These are phyloP conservation scores for Aspergillus sp. DNA, from an alignment of 2,329 filamentous ascomycete genomes.

Conservation along the genomic window DNA sequence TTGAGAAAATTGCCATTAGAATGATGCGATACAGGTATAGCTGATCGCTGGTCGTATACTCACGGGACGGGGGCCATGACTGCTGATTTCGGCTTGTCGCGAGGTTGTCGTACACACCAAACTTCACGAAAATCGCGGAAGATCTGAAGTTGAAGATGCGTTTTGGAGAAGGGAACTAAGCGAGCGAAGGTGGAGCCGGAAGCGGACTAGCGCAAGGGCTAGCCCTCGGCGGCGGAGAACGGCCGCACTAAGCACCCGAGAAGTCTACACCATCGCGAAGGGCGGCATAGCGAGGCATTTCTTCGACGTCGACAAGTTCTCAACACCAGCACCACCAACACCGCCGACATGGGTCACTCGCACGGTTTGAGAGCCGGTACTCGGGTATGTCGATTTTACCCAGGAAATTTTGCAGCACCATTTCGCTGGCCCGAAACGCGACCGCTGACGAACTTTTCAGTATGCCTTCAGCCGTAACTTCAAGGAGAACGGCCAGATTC, in stretches of 20 bases:
- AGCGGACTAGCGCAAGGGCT: slow-evolving; percentile 26
- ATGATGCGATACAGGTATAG: slow-evolving; percentile 40
- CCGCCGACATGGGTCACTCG: slow-evolving; percentile 78
- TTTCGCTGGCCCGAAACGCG: slow-evolving; percentile 15
- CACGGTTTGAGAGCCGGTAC: slow-evolving; percentile 85
- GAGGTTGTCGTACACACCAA: slow-evolving; percentile 36
- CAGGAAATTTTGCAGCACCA: slow-evolving; percentile 4
- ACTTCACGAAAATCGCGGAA: slow-evolving; percentile 27
- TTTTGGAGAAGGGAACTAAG: slow-evolving; percentile 25
- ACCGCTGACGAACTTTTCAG: slow-evolving; percentile 47
- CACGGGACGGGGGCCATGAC: slow-evolving; percentile 46
- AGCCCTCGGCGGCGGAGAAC: slow-evolving; percentile 21
- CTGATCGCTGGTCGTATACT: slow-evolving; percentile 33
- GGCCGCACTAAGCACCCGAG: slow-evolving; percentile 31
- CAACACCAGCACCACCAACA: slow-evolving; percentile 48
- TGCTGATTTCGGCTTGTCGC: slow-evolving; percentile 43
- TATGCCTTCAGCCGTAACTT: slow-evolving; percentile 94
- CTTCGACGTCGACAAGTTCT: slow-evolving; percentile 41
- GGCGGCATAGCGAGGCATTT: slow-evolving; percentile 30
- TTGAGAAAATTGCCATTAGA: slow-evolving; percentile 29
- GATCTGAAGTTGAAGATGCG: slow-evolving; percentile 22
- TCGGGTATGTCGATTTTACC: slow-evolving; percentile 61
- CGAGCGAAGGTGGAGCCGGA: slow-evolving; percentile 23
- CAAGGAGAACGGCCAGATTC: slow-evolving; percentile 93
- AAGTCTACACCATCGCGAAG: slow-evolving; percentile 26